Evolutionary conservation across 805 yeast species (phyloP).

Genomic region (Candida xyloterini): DNA sequence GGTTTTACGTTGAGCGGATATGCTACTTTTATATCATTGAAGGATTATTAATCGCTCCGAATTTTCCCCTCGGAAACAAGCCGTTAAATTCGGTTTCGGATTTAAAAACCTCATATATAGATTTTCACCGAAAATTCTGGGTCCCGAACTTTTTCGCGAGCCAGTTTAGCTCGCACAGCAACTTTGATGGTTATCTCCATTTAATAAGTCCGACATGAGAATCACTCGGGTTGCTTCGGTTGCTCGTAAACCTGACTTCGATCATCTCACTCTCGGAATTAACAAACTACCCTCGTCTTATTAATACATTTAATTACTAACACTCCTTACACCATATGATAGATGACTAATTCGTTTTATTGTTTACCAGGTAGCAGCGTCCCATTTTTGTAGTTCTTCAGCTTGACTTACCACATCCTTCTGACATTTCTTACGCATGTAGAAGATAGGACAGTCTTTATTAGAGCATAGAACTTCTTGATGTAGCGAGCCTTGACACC

Average conservation of each 20-base stretch:
- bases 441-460: constrained; percentile 95
- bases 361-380: constrained; percentile 50
- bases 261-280: too few relatives aligned
- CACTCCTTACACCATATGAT: neutral
- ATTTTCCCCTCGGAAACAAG: neutral
- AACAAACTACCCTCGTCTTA: neutral
- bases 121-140: neutral
- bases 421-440: constrained; percentile 88
- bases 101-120: neutral
- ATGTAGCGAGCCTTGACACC: constrained; percentile 94
- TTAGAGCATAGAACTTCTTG: constrained; percentile 94
- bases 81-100: constrained; percentile 7
- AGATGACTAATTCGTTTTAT: constrained; percentile 1
- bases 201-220: too few relatives aligned
- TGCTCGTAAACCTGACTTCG: too few relatives aligned
- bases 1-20: too few relatives aligned
- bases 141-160: neutral
- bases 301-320: neutral
- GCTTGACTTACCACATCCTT: constrained; percentile 62
- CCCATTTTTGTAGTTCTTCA: constrained; percentile 63
- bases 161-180: too few relatives aligned
- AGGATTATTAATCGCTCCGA: constrained; percentile 1
- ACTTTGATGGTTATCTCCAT: too few relatives aligned
- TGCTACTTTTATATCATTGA: neutral
- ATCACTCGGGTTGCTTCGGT: too few relatives aligned